These are phyloP conservation scores for Hemisphaericaspora subhashii DNA, from an alignment of 1,139 yeast genomes.

Conservation along the genomic window DNA sequence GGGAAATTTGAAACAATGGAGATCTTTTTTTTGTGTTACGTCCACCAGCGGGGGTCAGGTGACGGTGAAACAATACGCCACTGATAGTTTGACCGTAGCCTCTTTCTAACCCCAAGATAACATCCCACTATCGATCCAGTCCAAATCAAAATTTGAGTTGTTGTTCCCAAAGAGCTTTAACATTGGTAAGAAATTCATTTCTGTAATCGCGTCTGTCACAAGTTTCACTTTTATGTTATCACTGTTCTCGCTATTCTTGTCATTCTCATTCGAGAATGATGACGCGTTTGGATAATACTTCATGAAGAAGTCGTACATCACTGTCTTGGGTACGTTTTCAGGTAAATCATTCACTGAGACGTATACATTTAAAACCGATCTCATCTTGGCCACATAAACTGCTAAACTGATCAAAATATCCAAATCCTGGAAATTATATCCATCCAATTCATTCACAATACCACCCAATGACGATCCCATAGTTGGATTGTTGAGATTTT, in stretches of 20 bases:
- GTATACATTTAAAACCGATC: conserved; percentile 19
- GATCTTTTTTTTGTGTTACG: background rate
- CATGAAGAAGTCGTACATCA: conserved; percentile 39
- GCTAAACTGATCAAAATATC: conserved; percentile 39
- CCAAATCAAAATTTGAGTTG: conserved; percentile 32
- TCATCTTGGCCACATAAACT: conserved; percentile 26
- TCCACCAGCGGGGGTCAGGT: background rate
- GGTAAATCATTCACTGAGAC: conserved; percentile 38
- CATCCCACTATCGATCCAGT: conserved; percentile 39
- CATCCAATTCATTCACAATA: conserved; percentile 38
- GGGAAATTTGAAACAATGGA: background rate
- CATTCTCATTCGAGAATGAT: conserved; percentile 7
- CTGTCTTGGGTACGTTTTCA: conserved; percentile 33
- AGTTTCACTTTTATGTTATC: conserved; percentile 27
- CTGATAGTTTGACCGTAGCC: too few relatives aligned
- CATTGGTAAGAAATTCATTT: conserved; percentile 33
- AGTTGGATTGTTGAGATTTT: conserved; percentile 17
- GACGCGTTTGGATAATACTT: conserved; percentile 32
- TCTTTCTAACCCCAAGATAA: conserved; percentile 31
- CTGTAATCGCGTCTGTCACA: conserved; percentile 23
- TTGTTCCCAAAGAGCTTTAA: conserved; percentile 31
- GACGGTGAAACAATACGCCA: too few relatives aligned
- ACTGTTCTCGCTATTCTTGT: conserved; percentile 10
- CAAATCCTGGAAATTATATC: conserved; percentile 43
- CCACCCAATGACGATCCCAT: conserved; percentile 38